Conservation (phyloP, 352 stramenopile species). For the Pythium vanterpoolii region DNA sequence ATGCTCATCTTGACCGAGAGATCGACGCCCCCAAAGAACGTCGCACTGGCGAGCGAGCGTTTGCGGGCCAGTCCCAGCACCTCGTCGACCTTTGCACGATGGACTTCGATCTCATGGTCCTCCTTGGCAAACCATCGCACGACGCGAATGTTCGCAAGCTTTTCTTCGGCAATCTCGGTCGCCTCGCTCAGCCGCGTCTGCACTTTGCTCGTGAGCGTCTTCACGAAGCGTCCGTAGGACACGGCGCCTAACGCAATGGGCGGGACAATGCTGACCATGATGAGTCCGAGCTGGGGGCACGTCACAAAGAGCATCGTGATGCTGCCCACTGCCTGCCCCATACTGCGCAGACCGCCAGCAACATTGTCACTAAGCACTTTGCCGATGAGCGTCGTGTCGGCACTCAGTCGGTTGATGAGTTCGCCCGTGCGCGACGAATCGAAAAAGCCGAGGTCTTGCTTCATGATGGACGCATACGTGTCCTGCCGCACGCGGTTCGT, state of each 20-base stretch:
- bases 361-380: conserved; percentile 93
- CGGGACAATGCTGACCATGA: conserved; percentile 91
- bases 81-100: conserved; percentile 57
- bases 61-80: conserved; percentile 64
- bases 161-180: conserved; percentile 91
- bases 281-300: conserved; percentile 85
- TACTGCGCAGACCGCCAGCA: conserved; percentile 62
- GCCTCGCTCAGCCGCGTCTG: conserved; percentile 90
- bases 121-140: conserved; percentile 91
- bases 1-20: conserved; percentile 87
- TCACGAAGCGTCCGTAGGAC: conserved; percentile 86
- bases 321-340: conserved; percentile 80
- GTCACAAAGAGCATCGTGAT: conserved; percentile 91
- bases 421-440: conserved; percentile 88
- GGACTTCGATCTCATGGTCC: conserved; percentile 52
- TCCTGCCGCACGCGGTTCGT: conserved; percentile 72
- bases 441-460: conserved; percentile 91
- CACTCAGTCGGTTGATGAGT: conserved; percentile 88
- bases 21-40: conserved; percentile 84
- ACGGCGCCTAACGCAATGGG: conserved; percentile 86
- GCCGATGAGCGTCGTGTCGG: conserved; percentile 90
- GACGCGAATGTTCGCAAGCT: conserved; percentile 90
- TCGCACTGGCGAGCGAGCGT: conserved; percentile 70
- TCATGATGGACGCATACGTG: conserved; percentile 76
- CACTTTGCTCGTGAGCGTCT: conserved; percentile 83